Evolutionary conservation across 2,329 filamentous ascomycete species (phyloP).

Genomic region (Neoascochyta sp.): DNA sequence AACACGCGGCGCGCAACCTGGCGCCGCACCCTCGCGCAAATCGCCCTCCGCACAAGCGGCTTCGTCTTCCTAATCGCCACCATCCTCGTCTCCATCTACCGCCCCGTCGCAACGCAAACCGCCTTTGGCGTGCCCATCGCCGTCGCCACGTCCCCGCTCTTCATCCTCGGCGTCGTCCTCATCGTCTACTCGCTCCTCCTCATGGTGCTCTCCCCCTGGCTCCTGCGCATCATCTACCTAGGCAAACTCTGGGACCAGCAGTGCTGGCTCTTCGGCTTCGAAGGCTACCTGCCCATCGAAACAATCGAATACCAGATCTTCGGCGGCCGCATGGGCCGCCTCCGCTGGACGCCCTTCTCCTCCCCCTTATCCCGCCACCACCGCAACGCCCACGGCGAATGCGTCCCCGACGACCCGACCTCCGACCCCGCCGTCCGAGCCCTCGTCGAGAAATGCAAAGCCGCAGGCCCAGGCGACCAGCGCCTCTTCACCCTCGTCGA

Average conservation of each 20-base stretch:
- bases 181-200: conserved; percentile 26
- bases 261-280: conserved; percentile 45
- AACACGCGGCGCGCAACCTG: conserved; percentile 22
- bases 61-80: conserved; percentile 15
- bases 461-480: conserved; percentile 23
- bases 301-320: conserved; percentile 42
- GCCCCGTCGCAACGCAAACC: background rate
- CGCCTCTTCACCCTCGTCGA: conserved; percentile 25
- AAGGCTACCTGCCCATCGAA: conserved; percentile 41
- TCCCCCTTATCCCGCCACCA: conserved; percentile 35
- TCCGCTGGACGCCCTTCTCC: conserved; percentile 37
- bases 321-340: conserved; percentile 32
- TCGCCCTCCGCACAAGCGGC: conserved; percentile 16
- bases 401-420: conserved; percentile 33
- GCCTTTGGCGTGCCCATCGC: background rate
- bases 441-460: conserved; percentile 21
- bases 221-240: conserved; percentile 38
- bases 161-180: conserved; percentile 10
- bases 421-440: conserved; percentile 16
- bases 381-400: conserved; percentile 26
- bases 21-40: conserved; percentile 23
- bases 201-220: conserved; percentile 31
- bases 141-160: background rate
- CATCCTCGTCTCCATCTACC: conserved; percentile 10
- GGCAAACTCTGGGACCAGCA: conserved; percentile 43